phyloP scores from a whole-genome alignment of 176 grass and related monocot genomes.

The Bonia amplexicaulis region DNA sequence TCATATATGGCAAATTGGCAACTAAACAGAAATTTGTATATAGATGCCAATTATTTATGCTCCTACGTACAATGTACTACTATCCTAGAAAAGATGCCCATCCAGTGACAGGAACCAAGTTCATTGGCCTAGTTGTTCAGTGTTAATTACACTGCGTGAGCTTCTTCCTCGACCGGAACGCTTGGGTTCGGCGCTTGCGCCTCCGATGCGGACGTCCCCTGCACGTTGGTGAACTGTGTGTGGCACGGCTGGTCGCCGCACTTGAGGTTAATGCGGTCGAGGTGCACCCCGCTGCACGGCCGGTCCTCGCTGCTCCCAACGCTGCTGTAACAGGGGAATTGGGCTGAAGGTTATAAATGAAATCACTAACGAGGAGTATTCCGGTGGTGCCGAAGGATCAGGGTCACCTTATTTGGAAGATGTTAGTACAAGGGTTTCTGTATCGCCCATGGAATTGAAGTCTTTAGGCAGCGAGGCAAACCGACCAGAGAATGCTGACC shows the following conservation, averaged over 20 bases:
- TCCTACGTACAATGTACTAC: too few relatives aligned
- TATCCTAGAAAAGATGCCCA: too few relatives aligned
- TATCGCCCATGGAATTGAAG: slow-evolving; percentile 45
- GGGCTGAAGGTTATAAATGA: slow-evolving; percentile 56
- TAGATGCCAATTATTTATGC: too few relatives aligned
- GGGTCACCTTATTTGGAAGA: slow-evolving; percentile 43
- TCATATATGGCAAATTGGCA: too few relatives aligned
- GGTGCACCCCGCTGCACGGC: slow-evolving; percentile 33
- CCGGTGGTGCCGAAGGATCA: slow-evolving; percentile 31
- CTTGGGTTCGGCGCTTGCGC: background rate
- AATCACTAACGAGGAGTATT: slow-evolving; percentile 33
- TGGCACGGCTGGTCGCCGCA: slow-evolving; percentile 17
- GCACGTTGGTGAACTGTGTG: background rate
- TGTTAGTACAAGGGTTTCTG: slow-evolving; percentile 30
- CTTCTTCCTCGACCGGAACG: background rate
- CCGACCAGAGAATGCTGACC: slow-evolving; percentile 20
- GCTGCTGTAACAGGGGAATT: slow-evolving; percentile 51
- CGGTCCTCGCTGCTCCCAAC: slow-evolving; percentile 36
- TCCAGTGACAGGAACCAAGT: too few relatives aligned
- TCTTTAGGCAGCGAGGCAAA: slow-evolving; percentile 9
- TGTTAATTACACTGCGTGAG: background rate
- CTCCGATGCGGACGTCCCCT: background rate
- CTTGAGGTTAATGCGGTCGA: slow-evolving; percentile 27
- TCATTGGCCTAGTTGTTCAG: too few relatives aligned
- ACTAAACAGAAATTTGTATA: too few relatives aligned